A percentile compares a stretch with the other conserved stretches of the same genome.
Conservation (phyloP, 1,284 basidiomycete genomes). For the Ganoderma resinaceum region DNA sequence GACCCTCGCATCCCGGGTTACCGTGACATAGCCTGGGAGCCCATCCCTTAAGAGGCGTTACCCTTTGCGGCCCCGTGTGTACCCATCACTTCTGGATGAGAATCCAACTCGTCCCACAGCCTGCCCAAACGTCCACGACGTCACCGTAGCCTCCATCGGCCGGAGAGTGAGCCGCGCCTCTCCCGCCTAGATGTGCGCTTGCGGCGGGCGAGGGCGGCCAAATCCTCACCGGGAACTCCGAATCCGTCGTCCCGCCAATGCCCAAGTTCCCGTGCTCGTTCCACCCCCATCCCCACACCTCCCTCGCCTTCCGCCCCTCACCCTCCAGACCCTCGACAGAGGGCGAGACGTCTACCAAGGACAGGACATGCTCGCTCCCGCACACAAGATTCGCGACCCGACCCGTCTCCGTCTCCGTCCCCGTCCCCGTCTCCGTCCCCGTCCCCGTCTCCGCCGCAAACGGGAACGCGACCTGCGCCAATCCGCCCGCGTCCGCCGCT, state of each 20-base stretch:
- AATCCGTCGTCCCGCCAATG: conserved; percentile 62
- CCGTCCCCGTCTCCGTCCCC: too few species aligned
- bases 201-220: conserved; percentile 48
- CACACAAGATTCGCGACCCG: conserved; percentile 53
- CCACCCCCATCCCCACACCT: conserved; percentile 91
- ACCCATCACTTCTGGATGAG: conserved; percentile 31
- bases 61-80: too few species aligned
- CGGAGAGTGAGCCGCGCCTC: conserved; percentile 4
- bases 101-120: conserved; percentile 82
- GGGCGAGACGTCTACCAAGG: conserved; percentile 23
- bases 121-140: conserved; percentile 60
- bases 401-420: too few species aligned
- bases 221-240: conserved; percentile 54
- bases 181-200: background rate
- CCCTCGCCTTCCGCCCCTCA: conserved; percentile 37
- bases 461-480: conserved; percentile 46
- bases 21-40: too few species aligned
- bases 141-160: conserved; percentile 1
- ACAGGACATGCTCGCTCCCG: conserved; percentile 86
- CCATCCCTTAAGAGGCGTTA: too few species aligned
- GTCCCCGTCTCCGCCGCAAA: conserved; percentile 31
- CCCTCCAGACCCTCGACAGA: background rate
- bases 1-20: too few species aligned
- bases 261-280: conserved; percentile 96
- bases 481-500: conserved; percentile 1